These are phyloP conservation scores for Fistulinella cinereoalba DNA, from an alignment of 1,284 basidiomycete species.

Conservation along the genomic window DNA sequence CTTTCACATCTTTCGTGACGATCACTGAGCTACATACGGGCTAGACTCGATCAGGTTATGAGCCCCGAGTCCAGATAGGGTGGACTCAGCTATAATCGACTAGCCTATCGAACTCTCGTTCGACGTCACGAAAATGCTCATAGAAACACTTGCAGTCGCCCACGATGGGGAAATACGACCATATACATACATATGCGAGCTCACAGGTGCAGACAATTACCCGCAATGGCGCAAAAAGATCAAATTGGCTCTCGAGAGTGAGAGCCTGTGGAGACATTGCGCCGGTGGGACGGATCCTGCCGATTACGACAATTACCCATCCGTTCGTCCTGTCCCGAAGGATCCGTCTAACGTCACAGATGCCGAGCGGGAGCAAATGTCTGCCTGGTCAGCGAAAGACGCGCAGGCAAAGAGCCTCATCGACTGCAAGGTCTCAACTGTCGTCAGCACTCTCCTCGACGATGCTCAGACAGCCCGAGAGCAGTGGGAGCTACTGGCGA, in stretches of 20 bases:
- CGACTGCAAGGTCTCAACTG: neutral
- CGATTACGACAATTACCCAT: neutral
- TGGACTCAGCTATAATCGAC: too few relatives aligned
- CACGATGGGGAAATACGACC: conserved; percentile 3
- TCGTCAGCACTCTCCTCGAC: neutral
- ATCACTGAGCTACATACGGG: too few relatives aligned
- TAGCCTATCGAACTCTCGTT: too few relatives aligned
- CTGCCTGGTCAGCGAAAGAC: neutral
- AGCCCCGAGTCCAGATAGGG: neutral
- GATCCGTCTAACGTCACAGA: neutral
- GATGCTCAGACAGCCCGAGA: neutral
- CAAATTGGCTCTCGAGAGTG: neutral
- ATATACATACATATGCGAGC: conserved; percentile 1
- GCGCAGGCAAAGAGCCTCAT: neutral
- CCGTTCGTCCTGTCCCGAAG: too few relatives aligned
- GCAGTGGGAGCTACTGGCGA: neutral
- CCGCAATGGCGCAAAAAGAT: neutral
- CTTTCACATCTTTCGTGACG: too few relatives aligned
- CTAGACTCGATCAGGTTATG: conserved; percentile 1
- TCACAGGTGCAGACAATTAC: neutral
- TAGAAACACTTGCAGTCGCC: neutral
- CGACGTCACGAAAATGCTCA: too few relatives aligned
- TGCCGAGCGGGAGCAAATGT: neutral
- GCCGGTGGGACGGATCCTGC: neutral
- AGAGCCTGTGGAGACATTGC: neutral